phyloP scores from a whole-genome alignment of 495 filamentous ascomycete species.

The Aspergillus cristatus region DNA sequence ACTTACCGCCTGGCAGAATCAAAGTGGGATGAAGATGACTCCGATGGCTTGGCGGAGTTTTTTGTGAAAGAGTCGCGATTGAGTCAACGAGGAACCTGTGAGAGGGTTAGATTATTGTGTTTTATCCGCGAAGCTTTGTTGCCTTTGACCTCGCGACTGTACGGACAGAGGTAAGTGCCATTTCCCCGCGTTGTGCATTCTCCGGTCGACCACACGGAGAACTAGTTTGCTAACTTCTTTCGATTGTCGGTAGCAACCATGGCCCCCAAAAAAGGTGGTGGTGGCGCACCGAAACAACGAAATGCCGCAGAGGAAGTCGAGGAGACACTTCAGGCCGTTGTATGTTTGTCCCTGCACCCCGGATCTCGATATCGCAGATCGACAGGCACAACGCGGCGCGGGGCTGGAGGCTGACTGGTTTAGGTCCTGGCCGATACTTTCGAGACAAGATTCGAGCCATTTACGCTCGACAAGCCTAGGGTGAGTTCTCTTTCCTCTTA shows the following conservation, averaged over 20 bases:
- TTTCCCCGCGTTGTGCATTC: too few species aligned
- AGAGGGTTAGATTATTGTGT: too few species aligned
- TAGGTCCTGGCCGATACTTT: conserved; percentile 87
- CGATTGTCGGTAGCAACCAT: conserved; percentile 22
- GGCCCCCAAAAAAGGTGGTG: conserved; percentile 49
- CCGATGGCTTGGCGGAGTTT: conserved; percentile 29
- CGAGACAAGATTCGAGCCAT: conserved; percentile 81
- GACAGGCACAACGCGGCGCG: neutral
- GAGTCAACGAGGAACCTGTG: too few species aligned
- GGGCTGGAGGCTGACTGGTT: conserved; percentile 7
- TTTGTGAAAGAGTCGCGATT: too few species aligned
- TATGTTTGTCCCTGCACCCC: conserved; percentile 30
- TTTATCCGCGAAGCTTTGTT: too few species aligned
- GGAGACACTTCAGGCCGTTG: conserved; percentile 84
- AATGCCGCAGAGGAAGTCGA: conserved; percentile 59
- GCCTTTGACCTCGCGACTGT: too few species aligned
- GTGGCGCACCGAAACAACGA: conserved; percentile 53
- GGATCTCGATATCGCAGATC: neutral
- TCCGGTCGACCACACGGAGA: too few species aligned
- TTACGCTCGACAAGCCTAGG: conserved; percentile 80
- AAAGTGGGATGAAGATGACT: conserved; percentile 24
- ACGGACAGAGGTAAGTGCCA: too few species aligned
- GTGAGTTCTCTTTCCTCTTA: conserved; percentile 39
- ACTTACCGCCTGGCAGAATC: too few species aligned
- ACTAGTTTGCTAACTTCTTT: too few species aligned